Percentiles rank a stretch among this genome's conserved stretches.
Conservation (phyloP, 768 basidiomycete species). For the Termitomyces sp. region DNA sequence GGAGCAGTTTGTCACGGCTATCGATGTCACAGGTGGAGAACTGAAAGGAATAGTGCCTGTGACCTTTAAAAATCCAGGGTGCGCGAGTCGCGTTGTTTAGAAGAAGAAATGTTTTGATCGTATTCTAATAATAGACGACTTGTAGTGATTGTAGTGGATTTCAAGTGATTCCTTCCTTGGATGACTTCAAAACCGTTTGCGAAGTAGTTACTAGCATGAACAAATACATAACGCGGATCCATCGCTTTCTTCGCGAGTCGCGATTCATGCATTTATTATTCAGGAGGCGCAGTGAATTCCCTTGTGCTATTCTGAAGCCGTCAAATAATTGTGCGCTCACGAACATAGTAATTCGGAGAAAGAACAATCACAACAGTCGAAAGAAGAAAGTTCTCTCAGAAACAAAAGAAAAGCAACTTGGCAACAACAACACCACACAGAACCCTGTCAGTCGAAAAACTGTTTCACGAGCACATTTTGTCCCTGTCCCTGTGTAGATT, state of each 20-base stretch:
- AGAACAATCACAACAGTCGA: background rate
- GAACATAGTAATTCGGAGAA: background rate
- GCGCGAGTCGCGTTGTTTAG: background rate
- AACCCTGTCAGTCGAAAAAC: no score
- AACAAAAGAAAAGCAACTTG: background rate
- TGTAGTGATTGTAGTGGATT: background rate
- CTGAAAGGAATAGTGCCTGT: background rate
- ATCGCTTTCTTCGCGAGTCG: no score
- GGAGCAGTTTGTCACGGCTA: background rate
- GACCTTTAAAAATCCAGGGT: conserved; percentile 1
- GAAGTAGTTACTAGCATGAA: background rate
- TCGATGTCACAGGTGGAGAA: background rate
- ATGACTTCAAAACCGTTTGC: background rate
- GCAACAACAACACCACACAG: background rate
- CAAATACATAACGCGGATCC: no score
- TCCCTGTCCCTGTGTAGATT: no score
- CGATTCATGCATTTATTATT: no score
- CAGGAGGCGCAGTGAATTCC: no score
- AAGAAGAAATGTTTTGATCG: background rate
- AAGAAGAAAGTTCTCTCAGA: no score
- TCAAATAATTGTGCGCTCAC: background rate
- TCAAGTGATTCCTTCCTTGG: background rate
- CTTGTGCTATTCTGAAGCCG: background rate
- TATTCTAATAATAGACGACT: background rate
- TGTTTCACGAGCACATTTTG: no score